These are phyloP conservation scores for Spergularia bocconei DNA, from an alignment of 148 eudicot species.

Conservation along the genomic window DNA sequence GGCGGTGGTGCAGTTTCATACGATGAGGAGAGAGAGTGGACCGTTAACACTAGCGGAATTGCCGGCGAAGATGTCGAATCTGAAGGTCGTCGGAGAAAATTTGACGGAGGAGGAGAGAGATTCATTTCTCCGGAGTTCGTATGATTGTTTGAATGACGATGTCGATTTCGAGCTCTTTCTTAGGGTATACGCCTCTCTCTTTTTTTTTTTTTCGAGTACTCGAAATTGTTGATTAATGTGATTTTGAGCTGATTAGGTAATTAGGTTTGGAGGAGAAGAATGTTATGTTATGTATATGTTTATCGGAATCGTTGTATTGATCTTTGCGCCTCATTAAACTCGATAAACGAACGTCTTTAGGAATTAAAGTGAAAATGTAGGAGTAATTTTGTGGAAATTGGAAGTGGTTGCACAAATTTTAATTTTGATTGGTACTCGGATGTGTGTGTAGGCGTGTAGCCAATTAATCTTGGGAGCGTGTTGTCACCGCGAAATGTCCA, in stretches of 20 bases:
- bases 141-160: slow-evolving; percentile 55
- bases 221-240: not conserved
- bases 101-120: slow-evolving; percentile 79
- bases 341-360: no score
- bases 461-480: no score
- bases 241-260: not conserved
- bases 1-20: slow-evolving; percentile 49
- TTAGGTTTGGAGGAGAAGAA: no score
- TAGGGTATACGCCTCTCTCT: slow-evolving; percentile 41
- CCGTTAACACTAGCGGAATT: slow-evolving; percentile 75
- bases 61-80: slow-evolving; percentile 76
- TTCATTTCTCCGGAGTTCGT: slow-evolving; percentile 59
- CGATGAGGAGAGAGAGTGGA: slow-evolving; percentile 88
- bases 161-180: slow-evolving; percentile 98
- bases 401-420: no score
- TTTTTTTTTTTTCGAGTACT: not conserved
- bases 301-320: no score
- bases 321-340: no score
- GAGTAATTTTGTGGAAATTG: no score
- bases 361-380: no score
- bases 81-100: slow-evolving; percentile 85
- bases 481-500: no score
- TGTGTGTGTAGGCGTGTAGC: no score
- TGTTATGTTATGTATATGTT: no score
- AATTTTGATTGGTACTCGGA: no score